These are phyloP conservation scores for Cordyceps militaris DNA, from an alignment of 2,329 filamentous ascomycete genomes.

Conservation along the genomic window DNA sequence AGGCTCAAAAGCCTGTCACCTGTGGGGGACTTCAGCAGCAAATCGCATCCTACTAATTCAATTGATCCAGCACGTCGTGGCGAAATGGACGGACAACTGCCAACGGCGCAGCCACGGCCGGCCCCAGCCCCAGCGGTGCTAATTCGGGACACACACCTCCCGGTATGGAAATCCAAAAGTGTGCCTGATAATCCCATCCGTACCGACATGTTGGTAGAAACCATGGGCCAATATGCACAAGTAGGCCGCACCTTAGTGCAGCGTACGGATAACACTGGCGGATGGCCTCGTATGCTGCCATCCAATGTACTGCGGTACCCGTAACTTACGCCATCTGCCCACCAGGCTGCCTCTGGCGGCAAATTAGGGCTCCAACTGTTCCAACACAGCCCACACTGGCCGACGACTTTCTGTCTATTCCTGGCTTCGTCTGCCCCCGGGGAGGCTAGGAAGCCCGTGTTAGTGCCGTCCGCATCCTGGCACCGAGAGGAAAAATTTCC, in stretches of 20 bases:
- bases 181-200: not conserved
- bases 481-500: not conserved
- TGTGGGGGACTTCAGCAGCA: not conserved
- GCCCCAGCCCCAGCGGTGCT: slow-evolving; percentile 1
- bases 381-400: not conserved
- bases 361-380: slow-evolving; percentile 1
- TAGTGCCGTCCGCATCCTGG: slow-evolving; percentile 2
- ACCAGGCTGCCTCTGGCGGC: slow-evolving; percentile 7
- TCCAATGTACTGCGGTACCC: not conserved
- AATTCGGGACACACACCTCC: slow-evolving; percentile 11
- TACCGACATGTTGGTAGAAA: too few relatives aligned
- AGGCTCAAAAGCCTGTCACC: not conserved
- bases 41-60: not conserved
- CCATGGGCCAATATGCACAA: too few relatives aligned
- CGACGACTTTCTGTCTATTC: not conserved
- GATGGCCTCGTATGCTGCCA: not conserved
- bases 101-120: slow-evolving; percentile 5
- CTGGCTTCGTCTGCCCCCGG: slow-evolving; percentile 4
- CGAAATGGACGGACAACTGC: not conserved
- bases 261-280: too few relatives aligned
- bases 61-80: not conserved
- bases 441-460: slow-evolving; percentile 12
- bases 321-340: not conserved
- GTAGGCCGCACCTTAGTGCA: too few relatives aligned
- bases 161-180: not conserved